These are phyloP conservation scores for Pleurostoma richardsiae DNA, from an alignment of 2,329 filamentous ascomycete species.

Conservation along the genomic window DNA sequence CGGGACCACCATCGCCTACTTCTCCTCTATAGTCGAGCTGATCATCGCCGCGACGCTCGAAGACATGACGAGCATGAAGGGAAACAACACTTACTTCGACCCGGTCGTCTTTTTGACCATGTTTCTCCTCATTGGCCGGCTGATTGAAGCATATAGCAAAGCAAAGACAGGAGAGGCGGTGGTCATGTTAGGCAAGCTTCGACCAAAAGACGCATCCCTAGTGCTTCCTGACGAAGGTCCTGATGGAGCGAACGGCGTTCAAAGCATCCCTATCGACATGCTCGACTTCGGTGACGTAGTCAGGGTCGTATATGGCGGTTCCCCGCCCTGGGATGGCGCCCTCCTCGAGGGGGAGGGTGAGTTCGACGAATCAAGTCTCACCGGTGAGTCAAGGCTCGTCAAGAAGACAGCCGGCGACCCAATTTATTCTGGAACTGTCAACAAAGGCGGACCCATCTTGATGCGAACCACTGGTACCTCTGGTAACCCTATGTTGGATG, in stretches of 20 bases:
- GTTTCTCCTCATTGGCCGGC: constrained; percentile 48
- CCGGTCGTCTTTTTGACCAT: constrained; percentile 61
- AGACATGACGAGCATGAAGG: constrained; percentile 10
- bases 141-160: constrained; percentile 59
- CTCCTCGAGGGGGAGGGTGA: constrained; percentile 36
- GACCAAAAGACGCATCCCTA: constrained; percentile 51
- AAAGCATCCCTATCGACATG: constrained; percentile 44
- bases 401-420: constrained; percentile 44
- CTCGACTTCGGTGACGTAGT: constrained; percentile 46
- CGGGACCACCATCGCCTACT: constrained; percentile 80
- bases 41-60: constrained; percentile 31
- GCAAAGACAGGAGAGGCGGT: constrained; percentile 59
- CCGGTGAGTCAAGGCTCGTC: constrained; percentile 45
- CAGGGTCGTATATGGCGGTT: constrained; percentile 49
- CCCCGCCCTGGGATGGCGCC: constrained; percentile 54
- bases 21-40: constrained; percentile 51
- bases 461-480: constrained; percentile 31
- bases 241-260: constrained; percentile 10
- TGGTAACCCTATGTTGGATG: constrained; percentile 41
- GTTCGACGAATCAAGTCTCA: constrained; percentile 60
- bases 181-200: constrained; percentile 50
- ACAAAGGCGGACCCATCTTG: constrained; percentile 32
- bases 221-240: not conserved
- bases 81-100: constrained; percentile 46
- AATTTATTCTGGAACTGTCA: constrained; percentile 40